These are phyloP conservation scores for Aspergillus incahuasiensis DNA, from an alignment of 495 filamentous ascomycete species.

Conservation along the genomic window DNA sequence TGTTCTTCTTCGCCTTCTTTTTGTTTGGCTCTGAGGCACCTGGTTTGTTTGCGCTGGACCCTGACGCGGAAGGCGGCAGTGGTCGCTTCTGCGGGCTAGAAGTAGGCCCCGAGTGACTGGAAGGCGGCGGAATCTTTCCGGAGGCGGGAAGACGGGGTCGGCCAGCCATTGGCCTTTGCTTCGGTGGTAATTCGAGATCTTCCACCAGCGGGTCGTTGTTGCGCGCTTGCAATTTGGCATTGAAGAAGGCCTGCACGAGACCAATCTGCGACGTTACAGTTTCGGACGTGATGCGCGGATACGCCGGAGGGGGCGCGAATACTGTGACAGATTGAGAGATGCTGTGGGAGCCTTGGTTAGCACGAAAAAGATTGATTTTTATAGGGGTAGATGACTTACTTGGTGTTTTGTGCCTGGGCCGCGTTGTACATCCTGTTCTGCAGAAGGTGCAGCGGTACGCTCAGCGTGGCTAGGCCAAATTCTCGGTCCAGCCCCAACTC, in stretches of 20 bases:
- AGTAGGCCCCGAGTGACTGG: conserved; percentile 26
- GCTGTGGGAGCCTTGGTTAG: conserved; percentile 20
- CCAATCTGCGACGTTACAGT: conserved; percentile 76
- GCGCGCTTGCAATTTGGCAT: conserved; percentile 76
- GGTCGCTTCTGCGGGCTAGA: conserved; percentile 84
- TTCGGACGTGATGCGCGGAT: conserved; percentile 75
- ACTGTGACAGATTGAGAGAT: conserved; percentile 44
- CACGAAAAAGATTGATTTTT: conserved; percentile 8
- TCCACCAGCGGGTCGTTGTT: conserved; percentile 79
- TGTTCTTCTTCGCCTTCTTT: conserved; percentile 47
- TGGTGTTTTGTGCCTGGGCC: conserved; percentile 70
- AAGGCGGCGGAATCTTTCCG: conserved; percentile 68
- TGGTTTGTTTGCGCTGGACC: conserved; percentile 19
- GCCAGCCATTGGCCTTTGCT: conserved; percentile 73
- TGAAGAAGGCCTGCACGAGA: conserved; percentile 84
- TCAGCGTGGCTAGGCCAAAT: conserved; percentile 76
- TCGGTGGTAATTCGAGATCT: conserved; percentile 89
- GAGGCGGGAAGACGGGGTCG: conserved; percentile 84
- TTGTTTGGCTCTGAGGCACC: conserved; percentile 39
- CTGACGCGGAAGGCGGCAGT: conserved; percentile 29
- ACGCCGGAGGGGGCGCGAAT: conserved; percentile 58
- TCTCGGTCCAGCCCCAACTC: conserved; percentile 89
- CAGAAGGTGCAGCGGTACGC: conserved; percentile 89
- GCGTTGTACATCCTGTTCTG: conserved; percentile 83
- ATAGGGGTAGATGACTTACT: conserved; percentile 33